Percentiles rank a stretch among this genome's conserved stretches.
Conservation (phyloP, 1,139 yeast genomes). For the Scheffersomyces insectosa region DNA sequence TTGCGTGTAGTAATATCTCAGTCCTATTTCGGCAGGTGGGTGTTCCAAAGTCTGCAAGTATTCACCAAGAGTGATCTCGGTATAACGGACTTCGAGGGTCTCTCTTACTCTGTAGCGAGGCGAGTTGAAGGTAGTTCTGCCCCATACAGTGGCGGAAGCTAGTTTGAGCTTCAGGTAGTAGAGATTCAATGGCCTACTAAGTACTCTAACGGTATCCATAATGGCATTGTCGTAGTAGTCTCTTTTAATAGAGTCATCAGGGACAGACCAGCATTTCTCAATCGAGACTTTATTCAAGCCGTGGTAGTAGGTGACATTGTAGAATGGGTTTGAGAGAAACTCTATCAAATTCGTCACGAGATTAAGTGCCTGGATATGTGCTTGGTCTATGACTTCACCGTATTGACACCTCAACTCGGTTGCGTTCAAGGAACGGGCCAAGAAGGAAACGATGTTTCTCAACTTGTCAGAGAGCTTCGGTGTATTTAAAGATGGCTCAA, state of each 20-base stretch:
- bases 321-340: slow-evolving; percentile 6
- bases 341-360: slow-evolving; percentile 21
- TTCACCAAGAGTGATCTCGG: background rate
- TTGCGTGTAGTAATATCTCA: background rate
- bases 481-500: slow-evolving; percentile 20
- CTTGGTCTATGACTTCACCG: slow-evolving; percentile 33
- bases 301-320: slow-evolving; percentile 4
- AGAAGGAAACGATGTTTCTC: slow-evolving; percentile 11
- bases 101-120: slow-evolving; percentile 24
- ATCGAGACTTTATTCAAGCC: slow-evolving; percentile 14
- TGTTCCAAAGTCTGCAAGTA: background rate
- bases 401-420: slow-evolving; percentile 22
- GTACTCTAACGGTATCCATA: background rate
- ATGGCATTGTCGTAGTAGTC: slow-evolving; percentile 14
- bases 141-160: slow-evolving; percentile 19
- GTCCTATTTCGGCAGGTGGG: background rate
- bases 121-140: slow-evolving; percentile 22
- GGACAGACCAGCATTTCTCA: slow-evolving; percentile 36
- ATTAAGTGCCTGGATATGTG: slow-evolving; percentile 26
- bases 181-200: slow-evolving; percentile 6
- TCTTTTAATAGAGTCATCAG: slow-evolving; percentile 27
- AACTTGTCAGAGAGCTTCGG: slow-evolving; percentile 13
- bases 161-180: slow-evolving; percentile 7
- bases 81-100: slow-evolving; percentile 7
- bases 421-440: slow-evolving; percentile 13